Evolutionary conservation across 1,139 yeast genomes (phyloP), one percentile per base, ranked within the genome.

Genomic region (Kurtzmaniella natalensis): DNA sequence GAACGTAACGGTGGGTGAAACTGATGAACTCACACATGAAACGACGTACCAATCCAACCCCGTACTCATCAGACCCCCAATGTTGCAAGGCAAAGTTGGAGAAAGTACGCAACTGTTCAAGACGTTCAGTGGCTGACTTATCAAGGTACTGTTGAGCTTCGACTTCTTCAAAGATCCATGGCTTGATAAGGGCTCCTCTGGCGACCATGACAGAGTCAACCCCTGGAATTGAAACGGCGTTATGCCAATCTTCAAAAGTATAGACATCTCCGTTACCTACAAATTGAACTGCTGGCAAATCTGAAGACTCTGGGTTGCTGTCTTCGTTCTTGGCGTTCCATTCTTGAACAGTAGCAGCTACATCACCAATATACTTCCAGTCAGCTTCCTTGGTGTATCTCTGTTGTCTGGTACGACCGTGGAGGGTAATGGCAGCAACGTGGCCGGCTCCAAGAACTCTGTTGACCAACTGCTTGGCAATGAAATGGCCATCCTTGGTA

Each of bases 41-140:
- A 48, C 98, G 71, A 58, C 99, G 78, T 7, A 95, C 82, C 45
- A 78, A 78, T 38, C 86, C 83, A 39, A 92, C 76, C 27, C 98
- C 99, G 56, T 82, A 89, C 49, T 87, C 96, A 52, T 92, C 99
- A 1, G 95, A 74, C 2, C 99, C 98, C 97, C 98, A 94, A 60
- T 94, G 98, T 48, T 88, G 89, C 45, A 92, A 69, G 0, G 98
- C 97, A 54, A 66, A 85, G 37, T 79, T 64, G 10, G 94, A 78
- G 53, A 80, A 92, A 35, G 70, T 72, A 42, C 69, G 68, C 47
- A 89, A 60, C 36, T 82, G 76, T 21, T 81, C 94, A 39, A 92
- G 71, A 57, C 99, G 76, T 59, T 92, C 96, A 25, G 80, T 67
- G n/a, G 96, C 81, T 3, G 87, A 70, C 60, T 92, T 94, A 59